A percentile compares a stretch with the other conserved stretches of the same genome.
These are phyloP conservation scores for Urostyla sp. DNA, from an alignment of 73 alveolate genomes.

Conservation along the genomic window DNA sequence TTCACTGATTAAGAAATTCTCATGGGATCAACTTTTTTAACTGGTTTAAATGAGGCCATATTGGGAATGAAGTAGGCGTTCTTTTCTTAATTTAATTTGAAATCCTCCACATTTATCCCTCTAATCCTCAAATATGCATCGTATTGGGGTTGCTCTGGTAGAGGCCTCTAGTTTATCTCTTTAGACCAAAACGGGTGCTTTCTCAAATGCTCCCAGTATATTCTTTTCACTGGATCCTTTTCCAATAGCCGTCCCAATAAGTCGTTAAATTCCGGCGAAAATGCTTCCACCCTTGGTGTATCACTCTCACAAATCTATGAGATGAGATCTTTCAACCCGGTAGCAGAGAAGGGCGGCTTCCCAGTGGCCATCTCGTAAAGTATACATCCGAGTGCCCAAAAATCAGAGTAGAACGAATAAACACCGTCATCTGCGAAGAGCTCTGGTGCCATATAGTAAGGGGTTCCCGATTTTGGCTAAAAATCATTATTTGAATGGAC, in stretches of 20 bases:
- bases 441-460: conserved; percentile 97
- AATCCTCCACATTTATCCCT: conserved; percentile 64
- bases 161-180: conserved; percentile 43
- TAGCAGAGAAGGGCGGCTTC: conserved; percentile 92
- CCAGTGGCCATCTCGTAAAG: conserved; percentile 95
- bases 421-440: conserved; percentile 90
- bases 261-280: conserved; percentile 84
- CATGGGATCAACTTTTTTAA: conserved; percentile 69
- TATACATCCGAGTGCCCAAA: conserved; percentile 96
- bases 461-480: conserved; percentile 79
- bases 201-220: conserved; percentile 94
- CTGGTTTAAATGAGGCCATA: conserved; percentile 39
- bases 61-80: conserved; percentile 53
- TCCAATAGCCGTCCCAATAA: conserved; percentile 81
- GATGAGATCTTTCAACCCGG: conserved; percentile 87
- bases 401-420: conserved; percentile 86
- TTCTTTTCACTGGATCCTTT: conserved; percentile 94
- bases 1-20: conserved; percentile 76
- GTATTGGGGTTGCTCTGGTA: conserved; percentile 84
- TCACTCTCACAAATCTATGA: conserved; percentile 83
- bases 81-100: conserved; percentile 24
- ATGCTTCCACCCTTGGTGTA: conserved; percentile 77
- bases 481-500: background rate
- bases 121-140: conserved; percentile 65
- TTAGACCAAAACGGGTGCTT: conserved; percentile 87